A percentile compares a stretch with the other conserved stretches of the same genome.
These are phyloP conservation scores for Acacia melanoxylon DNA, from an alignment of 306 rosid species.

Conservation along the genomic window DNA sequence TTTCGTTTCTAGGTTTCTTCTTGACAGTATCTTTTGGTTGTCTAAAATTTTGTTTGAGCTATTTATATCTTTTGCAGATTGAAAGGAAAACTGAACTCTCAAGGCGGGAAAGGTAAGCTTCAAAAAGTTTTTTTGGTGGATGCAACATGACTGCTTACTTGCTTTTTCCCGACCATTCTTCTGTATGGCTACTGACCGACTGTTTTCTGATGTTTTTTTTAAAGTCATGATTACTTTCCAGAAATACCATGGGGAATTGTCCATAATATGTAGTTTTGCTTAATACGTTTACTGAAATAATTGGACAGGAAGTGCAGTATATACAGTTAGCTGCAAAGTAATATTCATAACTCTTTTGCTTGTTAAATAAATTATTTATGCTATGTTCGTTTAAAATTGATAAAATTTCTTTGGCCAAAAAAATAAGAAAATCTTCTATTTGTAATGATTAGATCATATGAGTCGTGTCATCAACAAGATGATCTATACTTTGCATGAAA, in stretches of 20 bases:
- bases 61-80: constrained; percentile 35
- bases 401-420: background rate
- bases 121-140: background rate
- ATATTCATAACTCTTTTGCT: background rate
- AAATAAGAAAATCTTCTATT: background rate
- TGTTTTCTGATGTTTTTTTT: background rate
- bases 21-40: background rate
- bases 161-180: background rate
- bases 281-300: background rate
- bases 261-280: background rate
- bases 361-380: background rate
- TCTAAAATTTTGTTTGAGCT: background rate
- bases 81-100: constrained; percentile 65
- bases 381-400: background rate
- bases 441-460: background rate
- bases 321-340: background rate
- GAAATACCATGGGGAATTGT: background rate
- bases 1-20: background rate
- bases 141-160: background rate
- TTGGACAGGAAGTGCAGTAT: background rate
- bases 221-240: background rate
- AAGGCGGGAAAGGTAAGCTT: constrained; percentile 69
- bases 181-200: background rate
- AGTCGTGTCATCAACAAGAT: background rate
- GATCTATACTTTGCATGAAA: background rate